Evolutionary conservation across 1,139 yeast species (phyloP).

Genomic region (Debaryomyces sp.): DNA sequence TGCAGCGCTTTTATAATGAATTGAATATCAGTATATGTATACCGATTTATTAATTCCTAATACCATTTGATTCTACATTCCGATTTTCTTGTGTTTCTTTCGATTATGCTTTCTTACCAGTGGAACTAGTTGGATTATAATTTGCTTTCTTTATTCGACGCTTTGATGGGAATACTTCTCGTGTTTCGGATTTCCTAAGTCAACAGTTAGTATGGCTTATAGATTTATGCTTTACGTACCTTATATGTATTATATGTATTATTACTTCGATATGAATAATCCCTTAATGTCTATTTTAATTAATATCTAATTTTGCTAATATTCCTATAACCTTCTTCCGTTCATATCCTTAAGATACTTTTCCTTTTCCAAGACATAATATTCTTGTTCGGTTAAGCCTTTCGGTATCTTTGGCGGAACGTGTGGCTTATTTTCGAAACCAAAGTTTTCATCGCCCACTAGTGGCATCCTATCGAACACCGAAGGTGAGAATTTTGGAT

Average conservation of each 20-base stretch:
- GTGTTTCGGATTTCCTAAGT: neutral
- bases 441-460: constrained; percentile 27
- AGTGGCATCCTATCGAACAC: constrained; percentile 34
- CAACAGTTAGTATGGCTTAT: constrained; percentile 1
- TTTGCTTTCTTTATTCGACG: constrained; percentile 1
- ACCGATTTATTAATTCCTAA: neutral
- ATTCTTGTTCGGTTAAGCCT: constrained; percentile 52
- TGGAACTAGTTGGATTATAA: neutral
- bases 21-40: neutral
- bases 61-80: neutral
- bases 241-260: constrained; percentile 4
- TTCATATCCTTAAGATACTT: constrained; percentile 45
- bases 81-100: neutral
- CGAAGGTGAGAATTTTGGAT: constrained; percentile 40
- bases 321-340: constrained; percentile 34
- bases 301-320: neutral
- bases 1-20: constrained; percentile 46
- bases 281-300: neutral
- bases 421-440: constrained; percentile 38
- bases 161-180: neutral
- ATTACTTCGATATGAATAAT: neutral
- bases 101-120: neutral
- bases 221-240: neutral
- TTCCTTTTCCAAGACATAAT: constrained; percentile 46
- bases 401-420: constrained; percentile 60